A percentile compares a stretch with the other conserved stretches of the same genome.
Evolutionary conservation across 2,329 filamentous ascomycete genomes (phyloP).

Genomic region (Bipolaris sorokiniana): DNA sequence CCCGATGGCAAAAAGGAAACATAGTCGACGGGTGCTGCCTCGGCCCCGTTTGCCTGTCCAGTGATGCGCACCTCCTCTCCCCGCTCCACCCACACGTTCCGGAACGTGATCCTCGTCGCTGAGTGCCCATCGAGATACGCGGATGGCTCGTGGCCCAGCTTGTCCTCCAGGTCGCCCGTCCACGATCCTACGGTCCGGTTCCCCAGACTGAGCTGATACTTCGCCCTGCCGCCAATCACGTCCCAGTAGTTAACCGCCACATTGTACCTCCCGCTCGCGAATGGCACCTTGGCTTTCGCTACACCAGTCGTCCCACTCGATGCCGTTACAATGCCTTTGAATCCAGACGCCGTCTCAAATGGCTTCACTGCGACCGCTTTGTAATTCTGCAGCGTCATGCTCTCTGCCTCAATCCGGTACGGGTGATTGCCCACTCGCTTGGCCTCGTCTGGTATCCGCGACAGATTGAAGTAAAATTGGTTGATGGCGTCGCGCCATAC

Average conservation of each 20-base stretch:
- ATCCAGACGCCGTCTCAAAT: slow-evolving; percentile 65
- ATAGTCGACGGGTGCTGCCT: slow-evolving; percentile 72
- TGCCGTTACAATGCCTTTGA: slow-evolving; percentile 61
- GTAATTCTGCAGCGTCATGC: slow-evolving; percentile 67
- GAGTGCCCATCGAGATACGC: slow-evolving; percentile 69
- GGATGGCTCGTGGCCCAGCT: slow-evolving; percentile 64
- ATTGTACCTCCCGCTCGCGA: slow-evolving; percentile 64
- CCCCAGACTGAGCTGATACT: slow-evolving; percentile 63
- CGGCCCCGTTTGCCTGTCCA: slow-evolving; percentile 64
- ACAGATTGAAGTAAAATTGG: slow-evolving; percentile 67
- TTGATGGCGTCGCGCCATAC: slow-evolving; percentile 73
- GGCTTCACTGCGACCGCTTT: slow-evolving; percentile 60
- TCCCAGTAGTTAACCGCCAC: slow-evolving; percentile 72
- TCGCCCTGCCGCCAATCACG: slow-evolving; percentile 62
- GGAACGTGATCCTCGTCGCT: slow-evolving; percentile 67
- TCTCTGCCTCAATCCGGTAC: slow-evolving; percentile 72
- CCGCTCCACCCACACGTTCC: slow-evolving; percentile 55
- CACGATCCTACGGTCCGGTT: slow-evolving; percentile 62
- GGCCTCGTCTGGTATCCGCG: slow-evolving; percentile 63
- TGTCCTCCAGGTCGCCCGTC: slow-evolving; percentile 65
- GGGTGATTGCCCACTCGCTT: slow-evolving; percentile 66
- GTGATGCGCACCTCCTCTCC: slow-evolving; percentile 63
- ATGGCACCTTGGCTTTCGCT: slow-evolving; percentile 55
- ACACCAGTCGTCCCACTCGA: slow-evolving; percentile 60
- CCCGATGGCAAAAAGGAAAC: slow-evolving; percentile 66